Conservation (phyloP, 495 filamentous ascomycete species). For the Extremus antarcticus region DNA sequence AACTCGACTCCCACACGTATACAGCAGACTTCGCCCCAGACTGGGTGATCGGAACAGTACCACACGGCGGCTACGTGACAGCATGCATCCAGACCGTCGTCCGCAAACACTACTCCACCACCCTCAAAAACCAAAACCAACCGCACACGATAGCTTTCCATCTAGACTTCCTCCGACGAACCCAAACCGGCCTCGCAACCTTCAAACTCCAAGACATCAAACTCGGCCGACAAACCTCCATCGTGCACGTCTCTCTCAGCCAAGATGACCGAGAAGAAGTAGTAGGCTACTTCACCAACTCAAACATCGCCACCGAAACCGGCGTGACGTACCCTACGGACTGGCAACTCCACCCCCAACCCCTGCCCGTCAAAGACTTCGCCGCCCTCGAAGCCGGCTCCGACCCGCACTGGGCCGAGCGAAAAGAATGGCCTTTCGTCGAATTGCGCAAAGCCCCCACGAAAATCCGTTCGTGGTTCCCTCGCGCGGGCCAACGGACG, state of each 20-base stretch:
- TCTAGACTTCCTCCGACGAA: conserved; percentile 62
- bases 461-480: conserved; percentile 47
- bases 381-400: conserved; percentile 27
- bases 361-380: conserved; percentile 36
- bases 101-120: conserved; percentile 51
- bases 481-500: conserved; percentile 35
- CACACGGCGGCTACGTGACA: conserved; percentile 72
- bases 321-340: conserved; percentile 47
- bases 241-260: conserved; percentile 55
- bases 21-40: conserved; percentile 44
- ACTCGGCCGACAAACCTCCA: conserved; percentile 56
- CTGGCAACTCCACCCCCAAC: conserved; percentile 39
- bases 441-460: conserved; percentile 43
- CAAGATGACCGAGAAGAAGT: conserved; percentile 50
- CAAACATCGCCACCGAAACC: conserved; percentile 45
- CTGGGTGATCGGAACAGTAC: conserved; percentile 70
- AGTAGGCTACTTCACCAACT: conserved; percentile 58
- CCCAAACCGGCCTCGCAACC: conserved; percentile 47
- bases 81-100: conserved; percentile 52
- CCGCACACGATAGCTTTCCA: conserved; percentile 56
- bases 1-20: conserved; percentile 52
- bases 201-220: conserved; percentile 64
- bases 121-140: conserved; percentile 50
- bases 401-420: conserved; percentile 37
- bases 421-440: conserved; percentile 31